A percentile compares a stretch with the other conserved stretches of the same genome.
These are phyloP conservation scores for Sindora glabra DNA, from an alignment of 306 rosid species.

Conservation along the genomic window DNA sequence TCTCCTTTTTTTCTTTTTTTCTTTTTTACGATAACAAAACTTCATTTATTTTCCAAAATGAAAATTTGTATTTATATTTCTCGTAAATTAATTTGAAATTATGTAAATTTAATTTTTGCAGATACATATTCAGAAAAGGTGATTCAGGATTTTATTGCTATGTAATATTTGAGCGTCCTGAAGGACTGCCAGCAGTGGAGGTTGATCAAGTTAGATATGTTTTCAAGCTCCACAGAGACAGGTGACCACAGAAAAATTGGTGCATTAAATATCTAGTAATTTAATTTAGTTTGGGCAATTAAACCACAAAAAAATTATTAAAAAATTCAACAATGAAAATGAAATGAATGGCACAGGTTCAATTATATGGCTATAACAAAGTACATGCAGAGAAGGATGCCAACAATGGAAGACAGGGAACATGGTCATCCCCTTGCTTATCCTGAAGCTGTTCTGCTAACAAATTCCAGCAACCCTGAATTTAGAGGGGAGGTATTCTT, in stretches of 20 bases:
- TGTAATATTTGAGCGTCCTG: constrained; percentile 51
- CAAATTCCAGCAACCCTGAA: constrained; percentile 30
- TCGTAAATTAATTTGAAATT: no score
- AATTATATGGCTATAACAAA: constrained; percentile 60
- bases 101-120: constrained; percentile 8
- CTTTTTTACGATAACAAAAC: no score
- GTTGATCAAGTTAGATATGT: constrained; percentile 57
- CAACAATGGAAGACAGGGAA: constrained; percentile 43
- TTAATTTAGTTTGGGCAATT: no score
- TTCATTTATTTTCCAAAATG: no score
- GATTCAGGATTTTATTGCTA: constrained; percentile 67
- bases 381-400: constrained; percentile 58
- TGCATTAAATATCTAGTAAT: no score
- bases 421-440: constrained; percentile 44
- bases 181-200: constrained; percentile 44
- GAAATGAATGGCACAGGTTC: constrained; percentile 32
- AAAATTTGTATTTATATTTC: no score
- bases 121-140: constrained; percentile 52
- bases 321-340: no score
- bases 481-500: constrained; percentile 61
- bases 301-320: no score
- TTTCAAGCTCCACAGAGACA: constrained; percentile 42
- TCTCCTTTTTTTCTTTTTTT: no score
- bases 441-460: constrained; percentile 67
- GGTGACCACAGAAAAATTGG: constrained; percentile 18